Base-by-base conservation (phyloP, 139 green algal genomes). In the Pleodorina starrii region DNA sequence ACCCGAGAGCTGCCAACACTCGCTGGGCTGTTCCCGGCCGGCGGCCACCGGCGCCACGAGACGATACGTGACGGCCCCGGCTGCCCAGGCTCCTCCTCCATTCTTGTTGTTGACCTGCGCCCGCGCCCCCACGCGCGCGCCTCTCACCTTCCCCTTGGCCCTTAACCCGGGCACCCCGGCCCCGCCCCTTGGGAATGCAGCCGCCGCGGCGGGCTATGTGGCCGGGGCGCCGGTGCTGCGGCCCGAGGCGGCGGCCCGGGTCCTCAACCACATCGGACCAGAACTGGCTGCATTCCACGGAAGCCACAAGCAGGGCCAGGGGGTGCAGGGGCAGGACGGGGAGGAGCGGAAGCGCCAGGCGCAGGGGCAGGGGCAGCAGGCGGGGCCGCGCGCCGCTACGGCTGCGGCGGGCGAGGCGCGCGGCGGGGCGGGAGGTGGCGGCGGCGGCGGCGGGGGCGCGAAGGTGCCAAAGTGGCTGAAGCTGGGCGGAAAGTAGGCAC, bases 401-500 rank as follows among this genome's bases (percentile, higher is more conserved):
- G 43, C 43, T 1, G 48, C 1, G 48, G 27, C 29, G 25, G 32
- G 14, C 17, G 38, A 5, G 46, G n/a, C 11, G 40, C 54, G 5
- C 19, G 79, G 38, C 14, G 17, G 25, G 79, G 79, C 79, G 57
- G 21, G 38, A 36, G 36, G 35, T 50, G 42, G 80, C 27, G 23
- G 80, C 59, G n/a, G 79, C 5, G 54, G 19, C 36, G 57, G 57
- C 38, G 57, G 35, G 19, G 84, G 48, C 17, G 69, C 36, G 10
- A 89, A 89, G 71, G 84, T 89, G 23, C 84, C 84, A 10, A 89
- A 89, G 59, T 89, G 84, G 84, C 51, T 89, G 7, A 84, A 89
- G 72, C 84, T 89, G 69, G 80, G 80, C 1, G 32, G 19, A 0
- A 87, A 80, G 43, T 80, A 80, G 72, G 10, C 16, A 43, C 29